These are phyloP conservation scores for Diutina mesorugosa DNA, from an alignment of 1,139 yeast species.

Conservation along the genomic window DNA sequence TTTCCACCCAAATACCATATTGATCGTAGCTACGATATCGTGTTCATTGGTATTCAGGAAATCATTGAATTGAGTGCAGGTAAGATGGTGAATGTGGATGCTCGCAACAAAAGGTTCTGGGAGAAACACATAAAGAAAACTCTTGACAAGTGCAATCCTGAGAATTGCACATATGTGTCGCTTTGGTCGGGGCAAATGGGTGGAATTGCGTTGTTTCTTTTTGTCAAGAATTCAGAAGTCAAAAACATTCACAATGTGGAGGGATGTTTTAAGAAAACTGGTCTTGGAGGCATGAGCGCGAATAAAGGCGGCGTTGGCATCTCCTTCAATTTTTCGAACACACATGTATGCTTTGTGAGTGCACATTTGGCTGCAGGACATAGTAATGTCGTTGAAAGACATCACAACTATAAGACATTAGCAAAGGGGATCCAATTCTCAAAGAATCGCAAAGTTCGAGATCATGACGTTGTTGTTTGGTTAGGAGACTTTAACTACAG, in stretches of 20 bases:
- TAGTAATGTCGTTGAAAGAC: background rate
- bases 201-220: background rate
- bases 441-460: background rate
- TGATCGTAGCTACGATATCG: background rate
- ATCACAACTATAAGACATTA: background rate
- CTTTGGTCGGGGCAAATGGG: slow-evolving; percentile 2
- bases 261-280: background rate
- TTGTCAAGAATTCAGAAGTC: background rate
- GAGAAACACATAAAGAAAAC: background rate
- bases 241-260: background rate
- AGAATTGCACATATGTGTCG: background rate
- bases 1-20: background rate
- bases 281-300: slow-evolving; percentile 1
- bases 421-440: background rate
- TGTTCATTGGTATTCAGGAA: slow-evolving; percentile 2
- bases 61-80: slow-evolving; percentile 1
- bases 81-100: background rate
- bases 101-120: background rate
- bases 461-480: slow-evolving; percentile 2
- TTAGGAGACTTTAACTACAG: slow-evolving; percentile 2
- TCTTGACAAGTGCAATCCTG: background rate
- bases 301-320: slow-evolving; percentile 3
- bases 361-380: slow-evolving; percentile 2
- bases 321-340: background rate
- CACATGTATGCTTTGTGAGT: background rate